phyloP scores from a whole-genome alignment of 257 asterid species.

The Nicotiana tabacum region DNA sequence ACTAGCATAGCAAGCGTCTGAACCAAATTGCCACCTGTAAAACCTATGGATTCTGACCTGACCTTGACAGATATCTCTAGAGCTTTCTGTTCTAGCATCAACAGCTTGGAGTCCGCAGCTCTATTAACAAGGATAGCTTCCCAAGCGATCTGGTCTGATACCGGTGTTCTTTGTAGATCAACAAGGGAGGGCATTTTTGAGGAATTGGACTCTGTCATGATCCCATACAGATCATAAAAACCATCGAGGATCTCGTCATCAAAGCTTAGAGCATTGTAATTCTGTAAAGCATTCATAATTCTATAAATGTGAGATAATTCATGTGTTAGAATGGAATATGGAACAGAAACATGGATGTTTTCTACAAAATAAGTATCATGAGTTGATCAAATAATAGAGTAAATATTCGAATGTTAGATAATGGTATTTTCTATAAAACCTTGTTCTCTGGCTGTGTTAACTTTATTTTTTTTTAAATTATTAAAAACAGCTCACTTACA shows the following conservation, averaged over 20 bases:
- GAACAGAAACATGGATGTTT: neutral
- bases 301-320: conserved; percentile 66
- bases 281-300: conserved; percentile 85
- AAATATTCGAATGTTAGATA: neutral
- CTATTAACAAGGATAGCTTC: conserved; percentile 83
- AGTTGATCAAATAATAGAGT: neutral
- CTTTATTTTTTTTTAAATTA: too few species aligned
- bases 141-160: conserved; percentile 64
- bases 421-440: neutral
- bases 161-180: conserved; percentile 77
- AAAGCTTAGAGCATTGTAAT: conserved; percentile 85
- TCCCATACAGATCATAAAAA: conserved; percentile 81
- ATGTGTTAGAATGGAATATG: conserved; percentile 37
- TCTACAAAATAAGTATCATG: neutral
- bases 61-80: conserved; percentile 51
- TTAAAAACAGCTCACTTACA: neutral
- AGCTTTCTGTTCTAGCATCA: conserved; percentile 71
- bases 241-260: conserved; percentile 97
- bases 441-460: neutral
- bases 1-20: conserved; percentile 69
- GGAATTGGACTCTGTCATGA: conserved; percentile 55
- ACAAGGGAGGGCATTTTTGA: conserved; percentile 87
- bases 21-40: conserved; percentile 39
- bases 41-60: conserved; percentile 40
- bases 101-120: conserved; percentile 68